Base-by-base conservation (phyloP, 345 rosid genomes). In the Eucalyptus lansdowneana region DNA sequence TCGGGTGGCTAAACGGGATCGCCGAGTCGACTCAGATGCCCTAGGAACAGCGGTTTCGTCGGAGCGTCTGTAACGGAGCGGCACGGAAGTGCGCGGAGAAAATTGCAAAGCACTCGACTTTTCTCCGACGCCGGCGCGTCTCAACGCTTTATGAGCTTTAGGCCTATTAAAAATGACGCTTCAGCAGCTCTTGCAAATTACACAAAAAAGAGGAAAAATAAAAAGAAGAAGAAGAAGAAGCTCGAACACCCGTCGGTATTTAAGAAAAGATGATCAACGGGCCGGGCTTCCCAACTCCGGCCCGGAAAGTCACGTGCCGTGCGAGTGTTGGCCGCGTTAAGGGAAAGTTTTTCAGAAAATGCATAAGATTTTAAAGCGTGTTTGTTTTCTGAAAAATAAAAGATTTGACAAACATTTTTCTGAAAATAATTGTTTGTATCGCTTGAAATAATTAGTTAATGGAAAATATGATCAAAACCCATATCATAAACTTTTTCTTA, bases 21-120 rank as follows among this genome's bases (percentile, higher is more conserved):
- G 40, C 89, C n/a, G 88, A 91, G 89, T 51, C 90, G 88, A 89
- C 87, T 80, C 87, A 31, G 90, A 69, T 91, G 88, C 90, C 91
- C 92, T 87, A 87, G 86, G 80, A 56, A 56, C 89, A 19, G 47
- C 83, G 47, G 83, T 22, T 22, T 10, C 83, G 47, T 40, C 29
- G 83, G 83, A 21, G 42, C 47, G 83, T 72, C 83, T 11, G 47
- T 2, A 6, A 40, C 47, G 27, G 47, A 76, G 83, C 83, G 6
- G 47, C 29, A 11, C 83, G 11, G 83, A 37, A 37, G 83, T 21
- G 67, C 15, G 83, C 27, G 12, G 47, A 72, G 25, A 11, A 76
- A 76, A 37, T 21, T 7, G 83, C 45, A 4, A 37, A 37, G 83
- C 24, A 11, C 42, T 8, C 80, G 0, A 69, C 42, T 37, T 31